Evolutionary conservation across 352 stramenopile species (phyloP).

Genomic region (Globisporangium nunn): DNA sequence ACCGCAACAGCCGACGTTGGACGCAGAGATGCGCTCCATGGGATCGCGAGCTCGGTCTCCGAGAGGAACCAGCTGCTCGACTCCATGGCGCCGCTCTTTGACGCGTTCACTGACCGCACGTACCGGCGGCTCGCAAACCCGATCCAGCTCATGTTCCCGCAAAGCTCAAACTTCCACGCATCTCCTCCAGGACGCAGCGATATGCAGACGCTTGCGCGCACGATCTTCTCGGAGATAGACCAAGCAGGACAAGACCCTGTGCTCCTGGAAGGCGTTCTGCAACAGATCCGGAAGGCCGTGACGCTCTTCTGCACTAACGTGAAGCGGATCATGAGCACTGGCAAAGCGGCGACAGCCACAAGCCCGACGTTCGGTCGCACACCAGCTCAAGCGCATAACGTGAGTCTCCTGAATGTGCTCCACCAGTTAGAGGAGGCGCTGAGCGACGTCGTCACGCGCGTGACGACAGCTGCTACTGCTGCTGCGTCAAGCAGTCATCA

Average conservation of each 20-base stretch:
- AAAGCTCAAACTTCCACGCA: conserved; percentile 77
- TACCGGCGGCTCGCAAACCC: conserved; percentile 61
- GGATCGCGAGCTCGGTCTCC: conserved; percentile 27
- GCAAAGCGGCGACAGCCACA: conserved; percentile 36
- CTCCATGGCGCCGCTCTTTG: conserved; percentile 53
- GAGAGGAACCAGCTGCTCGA: conserved; percentile 70
- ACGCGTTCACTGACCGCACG: conserved; percentile 61
- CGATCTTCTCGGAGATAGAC: conserved; percentile 67
- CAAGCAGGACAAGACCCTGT: conserved; percentile 49
- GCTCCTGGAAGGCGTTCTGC: conserved; percentile 44
- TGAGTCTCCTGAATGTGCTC: conserved; percentile 59
- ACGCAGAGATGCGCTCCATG: conserved; percentile 13
- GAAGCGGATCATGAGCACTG: conserved; percentile 67
- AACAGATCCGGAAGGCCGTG: conserved; percentile 57
- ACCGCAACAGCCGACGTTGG: not conserved
- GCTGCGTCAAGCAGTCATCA: not conserved
- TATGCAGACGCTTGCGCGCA: conserved; percentile 75
- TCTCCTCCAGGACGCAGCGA: conserved; percentile 74
- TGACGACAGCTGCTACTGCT: conserved; percentile 11
- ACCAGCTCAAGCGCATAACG: conserved; percentile 70
- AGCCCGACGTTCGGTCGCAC: conserved; percentile 51
- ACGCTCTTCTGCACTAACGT: conserved; percentile 65
- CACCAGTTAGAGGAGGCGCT: conserved; percentile 60
- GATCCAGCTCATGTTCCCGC: conserved; percentile 86
- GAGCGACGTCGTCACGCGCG: conserved; percentile 40